Conservation (phyloP, 768 basidiomycete species). For the Lactarius indigo region DNA sequence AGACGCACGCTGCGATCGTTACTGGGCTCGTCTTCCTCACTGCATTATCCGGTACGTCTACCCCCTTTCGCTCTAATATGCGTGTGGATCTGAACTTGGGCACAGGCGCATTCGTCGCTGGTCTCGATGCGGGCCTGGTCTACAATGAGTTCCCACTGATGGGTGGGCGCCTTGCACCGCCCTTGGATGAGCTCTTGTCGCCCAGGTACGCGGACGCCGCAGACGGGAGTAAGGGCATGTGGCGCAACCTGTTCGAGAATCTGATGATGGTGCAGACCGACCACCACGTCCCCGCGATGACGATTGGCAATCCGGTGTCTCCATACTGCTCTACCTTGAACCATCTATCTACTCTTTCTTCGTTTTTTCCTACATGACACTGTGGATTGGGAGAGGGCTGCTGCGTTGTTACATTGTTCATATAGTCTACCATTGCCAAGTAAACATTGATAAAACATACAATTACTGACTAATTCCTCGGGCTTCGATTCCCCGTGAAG, state of each 20-base stretch:
- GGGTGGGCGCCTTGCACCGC: too few relatives aligned
- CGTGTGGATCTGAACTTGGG: too few relatives aligned
- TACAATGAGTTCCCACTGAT: too few relatives aligned
- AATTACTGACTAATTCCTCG: not conserved
- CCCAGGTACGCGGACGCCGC: too few relatives aligned
- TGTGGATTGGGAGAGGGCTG: not conserved
- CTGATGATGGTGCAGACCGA: slow-evolving; percentile 98
- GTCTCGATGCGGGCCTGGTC: slow-evolving; percentile 93
- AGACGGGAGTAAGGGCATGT: too few relatives aligned
- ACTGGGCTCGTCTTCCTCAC: slow-evolving; percentile 71
- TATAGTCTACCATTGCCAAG: not conserved
- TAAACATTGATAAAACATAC: not conserved
- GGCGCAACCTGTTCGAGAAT: too few relatives aligned
- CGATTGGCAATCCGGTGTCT: slow-evolving; percentile 82
- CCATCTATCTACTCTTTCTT: not conserved
- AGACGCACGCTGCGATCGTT: slow-evolving; percentile 54
- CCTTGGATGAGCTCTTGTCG: too few relatives aligned
- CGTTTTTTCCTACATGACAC: too few relatives aligned
- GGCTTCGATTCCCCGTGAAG: not conserved
- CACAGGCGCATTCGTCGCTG: too few relatives aligned
- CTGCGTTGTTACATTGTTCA: not conserved
- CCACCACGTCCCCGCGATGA: slow-evolving; percentile 89
- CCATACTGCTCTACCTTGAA: slow-evolving; percentile 51
- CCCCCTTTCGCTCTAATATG: not conserved
- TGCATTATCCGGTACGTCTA: slow-evolving; percentile 67